phyloP scores from a whole-genome alignment of 208 protist species.

The Trypanosoma conorhini region DNA sequence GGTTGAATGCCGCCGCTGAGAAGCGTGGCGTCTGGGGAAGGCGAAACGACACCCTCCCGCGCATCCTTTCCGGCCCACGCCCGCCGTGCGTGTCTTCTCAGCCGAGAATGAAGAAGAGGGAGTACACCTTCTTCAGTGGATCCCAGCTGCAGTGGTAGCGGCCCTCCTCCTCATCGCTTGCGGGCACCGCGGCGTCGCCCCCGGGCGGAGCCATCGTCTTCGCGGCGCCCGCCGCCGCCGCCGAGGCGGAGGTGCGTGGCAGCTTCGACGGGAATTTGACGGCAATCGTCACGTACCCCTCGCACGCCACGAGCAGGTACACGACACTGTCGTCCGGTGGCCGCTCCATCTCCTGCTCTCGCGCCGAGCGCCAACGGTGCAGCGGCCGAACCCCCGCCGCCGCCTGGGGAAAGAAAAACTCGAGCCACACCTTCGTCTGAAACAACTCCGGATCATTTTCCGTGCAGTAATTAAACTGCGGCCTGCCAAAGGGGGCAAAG shows the following conservation, averaged over 20 bases:
- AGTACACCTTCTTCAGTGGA: slow-evolving; percentile 59
- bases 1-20: too few species aligned
- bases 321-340: slow-evolving; percentile 63
- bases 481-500: slow-evolving; percentile 51
- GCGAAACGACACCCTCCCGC: not conserved
- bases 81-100: slow-evolving; percentile 18
- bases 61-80: not conserved
- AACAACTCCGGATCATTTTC: slow-evolving; percentile 62
- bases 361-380: slow-evolving; percentile 82
- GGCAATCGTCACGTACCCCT: slow-evolving; percentile 77
- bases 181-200: not conserved
- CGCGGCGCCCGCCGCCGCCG: slow-evolving; percentile 7
- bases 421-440: slow-evolving; percentile 81
- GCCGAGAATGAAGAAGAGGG: slow-evolving; percentile 77
- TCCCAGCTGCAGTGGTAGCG: slow-evolving; percentile 69
- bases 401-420: slow-evolving; percentile 63
- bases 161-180: slow-evolving; percentile 31
- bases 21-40: too few species aligned
- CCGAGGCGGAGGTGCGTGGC: slow-evolving; percentile 15
- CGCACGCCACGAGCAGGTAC: slow-evolving; percentile 84
- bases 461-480: slow-evolving; percentile 68
- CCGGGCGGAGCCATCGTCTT: slow-evolving; percentile 8
- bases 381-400: slow-evolving; percentile 64
- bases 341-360: slow-evolving; percentile 73
- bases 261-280: slow-evolving; percentile 74